Percentiles rank a stretch among this genome's conserved stretches.
Evolutionary conservation across 495 filamentous ascomycete species (phyloP).

Genomic region (Penicillium lividum): DNA sequence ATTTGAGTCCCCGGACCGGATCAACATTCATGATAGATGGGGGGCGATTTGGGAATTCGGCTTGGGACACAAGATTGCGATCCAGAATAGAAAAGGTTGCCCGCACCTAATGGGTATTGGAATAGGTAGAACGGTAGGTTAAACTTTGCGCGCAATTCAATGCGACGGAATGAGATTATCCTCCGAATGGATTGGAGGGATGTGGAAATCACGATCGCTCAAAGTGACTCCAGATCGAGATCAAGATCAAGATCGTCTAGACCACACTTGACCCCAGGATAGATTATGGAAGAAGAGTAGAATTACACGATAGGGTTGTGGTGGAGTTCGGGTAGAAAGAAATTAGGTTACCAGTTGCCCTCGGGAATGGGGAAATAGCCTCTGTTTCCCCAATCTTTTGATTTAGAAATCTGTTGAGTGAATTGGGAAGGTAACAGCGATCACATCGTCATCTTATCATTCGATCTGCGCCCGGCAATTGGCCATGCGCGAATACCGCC

Average conservation of each 20-base stretch:
- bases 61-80: slow-evolving; percentile 12
- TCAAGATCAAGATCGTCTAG: too few species aligned
- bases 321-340: slow-evolving; percentile 18
- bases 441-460: not conserved
- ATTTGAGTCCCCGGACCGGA: slow-evolving; percentile 21
- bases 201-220: slow-evolving; percentile 10
- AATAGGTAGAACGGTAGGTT: slow-evolving; percentile 2
- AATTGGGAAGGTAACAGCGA: slow-evolving; percentile 19
- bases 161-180: slow-evolving; percentile 20
- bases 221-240: slow-evolving; percentile 3
- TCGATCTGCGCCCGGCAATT: slow-evolving; percentile 13
- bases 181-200: slow-evolving; percentile 12
- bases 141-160: slow-evolving; percentile 22
- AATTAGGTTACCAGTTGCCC: slow-evolving; percentile 28
- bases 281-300: slow-evolving; percentile 1
- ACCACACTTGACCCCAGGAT: not conserved
- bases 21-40: slow-evolving; percentile 41
- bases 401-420: not conserved
- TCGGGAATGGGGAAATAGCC: slow-evolving; percentile 26
- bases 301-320: slow-evolving; percentile 19
- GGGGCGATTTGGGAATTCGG: slow-evolving; percentile 4
- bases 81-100: slow-evolving; percentile 16
- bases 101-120: slow-evolving; percentile 12
- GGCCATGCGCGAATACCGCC: slow-evolving; percentile 10
- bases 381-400: slow-evolving; percentile 22